A percentile compares a stretch with the other conserved stretches of the same genome.
Conservation (phyloP, 306 rosid species). For the Geum urbanum region DNA sequence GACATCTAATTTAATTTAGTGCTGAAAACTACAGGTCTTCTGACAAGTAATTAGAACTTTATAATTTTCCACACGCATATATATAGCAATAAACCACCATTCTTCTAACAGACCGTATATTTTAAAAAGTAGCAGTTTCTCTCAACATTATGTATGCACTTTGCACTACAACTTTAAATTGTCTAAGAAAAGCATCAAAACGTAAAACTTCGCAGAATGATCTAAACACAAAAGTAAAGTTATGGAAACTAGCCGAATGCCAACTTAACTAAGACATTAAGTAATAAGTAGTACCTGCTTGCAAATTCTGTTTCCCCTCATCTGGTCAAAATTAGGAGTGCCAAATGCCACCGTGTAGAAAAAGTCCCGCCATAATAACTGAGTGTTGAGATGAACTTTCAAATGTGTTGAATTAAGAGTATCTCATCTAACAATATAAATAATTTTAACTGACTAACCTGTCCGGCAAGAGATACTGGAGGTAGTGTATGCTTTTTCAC, state of each 20-base stretch:
- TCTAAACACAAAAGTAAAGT: background rate
- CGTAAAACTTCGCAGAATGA: background rate
- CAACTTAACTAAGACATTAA: background rate
- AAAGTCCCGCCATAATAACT: conserved; percentile 93
- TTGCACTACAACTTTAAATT: too few species aligned
- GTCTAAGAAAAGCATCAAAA: background rate
- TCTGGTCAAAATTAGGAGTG: conserved; percentile 82
- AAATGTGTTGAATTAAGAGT: too few species aligned
- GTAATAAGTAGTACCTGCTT: conserved; percentile 80
- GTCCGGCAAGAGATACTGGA: conserved; percentile 88
- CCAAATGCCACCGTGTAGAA: conserved; percentile 90
- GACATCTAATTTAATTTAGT: background rate
- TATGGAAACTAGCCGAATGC: background rate
- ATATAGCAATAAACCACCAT: background rate
- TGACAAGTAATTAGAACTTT: background rate
- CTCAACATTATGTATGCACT: background rate
- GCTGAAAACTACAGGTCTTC: background rate
- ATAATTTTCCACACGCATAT: background rate
- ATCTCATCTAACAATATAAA: conserved; percentile 11
- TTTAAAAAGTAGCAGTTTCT: background rate
- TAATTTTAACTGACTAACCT: conserved; percentile 45
- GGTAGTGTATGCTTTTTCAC: conserved; percentile 67
- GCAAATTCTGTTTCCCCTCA: conserved; percentile 79
- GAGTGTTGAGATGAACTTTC: conserved; percentile 23
- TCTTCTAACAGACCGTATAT: background rate